Evolutionary conservation across 371 early-diverging fungal genomes (phyloP), one percentile per base, ranked within the genome.

Genomic region (Rhizopus delemar): DNA sequence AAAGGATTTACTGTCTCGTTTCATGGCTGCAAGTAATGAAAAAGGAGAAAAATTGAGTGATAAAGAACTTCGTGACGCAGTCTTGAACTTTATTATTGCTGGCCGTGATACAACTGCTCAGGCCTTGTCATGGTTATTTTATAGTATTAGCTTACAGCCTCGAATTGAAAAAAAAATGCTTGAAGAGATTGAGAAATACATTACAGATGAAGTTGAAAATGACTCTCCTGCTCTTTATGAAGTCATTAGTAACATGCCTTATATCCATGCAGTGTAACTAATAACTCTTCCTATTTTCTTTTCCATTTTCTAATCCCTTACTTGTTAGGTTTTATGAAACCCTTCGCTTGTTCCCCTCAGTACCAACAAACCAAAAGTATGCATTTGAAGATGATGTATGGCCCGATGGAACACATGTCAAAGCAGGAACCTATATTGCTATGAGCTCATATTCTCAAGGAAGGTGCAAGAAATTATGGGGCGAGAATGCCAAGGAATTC

Each of bases 41-140:
- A 75, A 84, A 22, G 87, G 85, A 4, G 68, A 75, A 35, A 53
- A 59, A 1, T 60, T 84, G 4, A 73, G 56, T 12, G 84, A 88
- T 61, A 66, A 69, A 2, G 80, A 85, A 46, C 74, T 86, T 22
- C 65, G 82, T 8, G 92, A 92, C 61, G 71, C 80, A 51, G 75
- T 90, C 4, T 57, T 90, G 29, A 92, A 90, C 73, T 85, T 90
- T 56, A 75, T 89, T 38, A 82, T 90, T 63, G 87, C 77, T 32
- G 80, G 80, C 0, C 77, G 89, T 8, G 90, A 90, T 60, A 89
- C 90, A 0, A 90, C 91, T 1, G 88, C 89, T 0, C 86, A 87
- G 63, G 85, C 87, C 0, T 68, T 90, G 8, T 79, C 82, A 13
- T 92, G 92, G 92, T 66, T 80, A 41, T 81, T 87, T 55, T 88